Evolutionary conservation across 129 eudicot species (phyloP).

Genomic region (Calendula officinalis): DNA sequence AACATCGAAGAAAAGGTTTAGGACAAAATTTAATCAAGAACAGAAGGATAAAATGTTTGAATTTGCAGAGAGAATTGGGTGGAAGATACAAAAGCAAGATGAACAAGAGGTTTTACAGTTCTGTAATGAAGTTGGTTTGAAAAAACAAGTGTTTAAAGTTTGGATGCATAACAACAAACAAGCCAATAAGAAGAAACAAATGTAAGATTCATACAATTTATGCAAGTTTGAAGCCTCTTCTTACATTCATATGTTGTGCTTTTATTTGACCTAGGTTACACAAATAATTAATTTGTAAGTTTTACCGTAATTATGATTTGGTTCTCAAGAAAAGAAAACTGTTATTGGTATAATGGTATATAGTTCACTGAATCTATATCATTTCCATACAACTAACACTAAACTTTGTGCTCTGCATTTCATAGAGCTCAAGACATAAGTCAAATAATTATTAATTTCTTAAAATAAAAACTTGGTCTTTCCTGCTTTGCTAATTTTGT

Average conservation of each 20-base stretch:
- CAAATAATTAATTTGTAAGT: no score
- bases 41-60: conserved; percentile 78
- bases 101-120: conserved; percentile 58
- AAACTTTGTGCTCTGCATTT: not conserved
- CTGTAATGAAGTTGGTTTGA: conserved; percentile 56
- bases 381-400: not conserved
- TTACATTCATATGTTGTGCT: no score
- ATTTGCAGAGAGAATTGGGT: conserved; percentile 67
- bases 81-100: conserved; percentile 84
- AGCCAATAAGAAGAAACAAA: conserved; percentile 64
- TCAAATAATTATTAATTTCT: not conserved
- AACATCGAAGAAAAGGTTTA: conserved; percentile 63
- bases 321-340: no score
- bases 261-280: no score
- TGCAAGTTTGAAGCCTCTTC: not conserved
- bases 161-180: conserved; percentile 93
- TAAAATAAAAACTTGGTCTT: conserved; percentile 3
- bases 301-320: no score
- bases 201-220: conserved; percentile 30
- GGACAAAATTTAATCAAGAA: conserved; percentile 67
- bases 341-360: no score
- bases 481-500: not conserved
- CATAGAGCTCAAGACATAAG: conserved; percentile 13
- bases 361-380: conserved; percentile 7
- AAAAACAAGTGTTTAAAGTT: conserved; percentile 78